Conservation (phyloP, 768 basidiomycete genomes). For the Paxillus ammoniavirescens region DNA sequence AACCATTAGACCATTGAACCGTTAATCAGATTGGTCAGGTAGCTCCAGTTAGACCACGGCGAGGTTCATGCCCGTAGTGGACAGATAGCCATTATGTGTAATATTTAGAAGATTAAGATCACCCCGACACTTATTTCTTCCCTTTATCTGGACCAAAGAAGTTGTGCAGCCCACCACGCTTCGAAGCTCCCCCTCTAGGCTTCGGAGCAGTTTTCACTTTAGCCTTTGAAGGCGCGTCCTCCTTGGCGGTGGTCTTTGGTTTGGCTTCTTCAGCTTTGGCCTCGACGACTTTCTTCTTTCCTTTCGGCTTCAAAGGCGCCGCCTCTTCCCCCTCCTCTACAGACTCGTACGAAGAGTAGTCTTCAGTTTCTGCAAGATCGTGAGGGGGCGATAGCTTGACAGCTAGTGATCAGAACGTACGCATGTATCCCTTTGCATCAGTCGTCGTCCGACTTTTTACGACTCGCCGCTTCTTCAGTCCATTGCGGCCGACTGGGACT, state of each 20-base stretch:
- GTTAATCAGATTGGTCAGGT: too few species aligned
- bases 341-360: slow-evolving; percentile 81
- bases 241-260: slow-evolving; percentile 6
- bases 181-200: slow-evolving; percentile 16
- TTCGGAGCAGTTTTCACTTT: slow-evolving; percentile 20
- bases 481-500: slow-evolving; percentile 75
- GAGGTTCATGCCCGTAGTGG: too few species aligned
- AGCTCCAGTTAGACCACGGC: too few species aligned
- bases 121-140: slow-evolving; percentile 20
- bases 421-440: slow-evolving; percentile 72
- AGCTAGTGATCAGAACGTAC: slow-evolving; percentile 38
- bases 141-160: slow-evolving; percentile 31
- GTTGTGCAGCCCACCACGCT: slow-evolving; percentile 31
- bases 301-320: slow-evolving; percentile 17
- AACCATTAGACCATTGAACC: slow-evolving; percentile 49
- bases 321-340: slow-evolving; percentile 53
- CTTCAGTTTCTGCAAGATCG: slow-evolving; percentile 56
- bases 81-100: not conserved
- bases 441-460: slow-evolving; percentile 52
- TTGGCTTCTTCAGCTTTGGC: slow-evolving; percentile 17
- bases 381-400: not conserved
- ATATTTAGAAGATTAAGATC: not conserved
- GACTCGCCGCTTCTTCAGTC: slow-evolving; percentile 69
- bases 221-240: slow-evolving; percentile 14
- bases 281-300: slow-evolving; percentile 17